Base-by-base conservation (phyloP, 805 yeast species). In the Komagataella pseudopastoris region DNA sequence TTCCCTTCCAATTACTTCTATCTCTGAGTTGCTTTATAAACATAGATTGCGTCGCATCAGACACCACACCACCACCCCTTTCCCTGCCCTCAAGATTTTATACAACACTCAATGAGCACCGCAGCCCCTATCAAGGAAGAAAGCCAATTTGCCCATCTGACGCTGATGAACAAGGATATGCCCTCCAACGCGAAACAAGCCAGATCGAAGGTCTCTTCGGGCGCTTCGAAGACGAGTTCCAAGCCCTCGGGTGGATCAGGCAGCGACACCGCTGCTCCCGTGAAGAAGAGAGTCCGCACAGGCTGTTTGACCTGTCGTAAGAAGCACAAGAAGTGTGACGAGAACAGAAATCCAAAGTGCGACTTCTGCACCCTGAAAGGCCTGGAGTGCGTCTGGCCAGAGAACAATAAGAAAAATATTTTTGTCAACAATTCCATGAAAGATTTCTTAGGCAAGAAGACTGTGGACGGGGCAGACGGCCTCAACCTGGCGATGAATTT, bases 251-350 rank as follows among this genome's bases (percentile, higher is more conserved):
- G 39, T 8, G 39, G 39, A 30, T 7, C 39, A 10, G 39, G 39
- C 12, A 30, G 14, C 39, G 6, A 62, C 68, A 5, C 67, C 68
- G 51, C 58, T 62, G 6, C 65, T 65, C 18, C 39, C 14, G 39
- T 30, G 14, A 30, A 30, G 8, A 67, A 67, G 49, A 63, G 72
- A 47, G 62, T 56, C 4, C 55, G 61, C 47, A 62, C 64, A 2
- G 80, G 80, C 7, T 75, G 80, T 59, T 62, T 73, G 48, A 75
- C 78, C 6, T 75, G 80, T 56, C 70, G 80, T 36, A 75, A 71
- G 52, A 66, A 76, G 50, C 77, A 74, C 54, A 69, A 74, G 66
- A 75, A 75, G 56, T 75, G 80, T 60, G 79, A 75, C 59, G 79
- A 75, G 56, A 74, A 71, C 51, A 59, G 67, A 47, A 68, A 67